Evolutionary conservation across 495 filamentous ascomycete species (phyloP), one percentile per base, ranked within the genome.

Genomic region (Aspergillus nidulans): DNA sequence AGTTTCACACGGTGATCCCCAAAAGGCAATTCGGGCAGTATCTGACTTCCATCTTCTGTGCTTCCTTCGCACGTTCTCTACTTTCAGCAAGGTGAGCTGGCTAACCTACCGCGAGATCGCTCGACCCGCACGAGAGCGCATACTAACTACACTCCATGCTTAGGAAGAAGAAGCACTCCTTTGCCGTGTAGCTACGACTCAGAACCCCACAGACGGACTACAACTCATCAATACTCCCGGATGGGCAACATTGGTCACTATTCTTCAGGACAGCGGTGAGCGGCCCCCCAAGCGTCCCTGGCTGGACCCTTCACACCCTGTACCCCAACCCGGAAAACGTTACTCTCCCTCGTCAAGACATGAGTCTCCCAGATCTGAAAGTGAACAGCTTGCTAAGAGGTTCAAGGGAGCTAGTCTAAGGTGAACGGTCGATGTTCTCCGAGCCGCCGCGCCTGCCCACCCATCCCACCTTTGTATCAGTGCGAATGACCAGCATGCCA

Each of bases 381-480:
- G 75, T 73, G 88, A 89, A 81, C 85, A 85, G 66, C 88, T 96
- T 90, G 85, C 92, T 96, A 97, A 97, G 86, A 87, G 90, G 81
- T 88, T 97, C 80, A 91, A 92, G 87, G 88, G 89, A 82, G 84
- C 95, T 91, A 96, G 90, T 83, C 80, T 97, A 83, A 91, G 77
- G 66, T 84, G 73, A 75, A 61, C 57, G 44, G 50, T 50, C 52
- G 34, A 57, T 52, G 34, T 53, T 46, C 45, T 44, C 46, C 15
- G 39, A 38, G 30, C 48, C 51, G 23, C 32, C 46, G 10, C 32
- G 32, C 30, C 53, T 15, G 30, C 18, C 30, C 30, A 34, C 15
- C 19, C 56, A 18, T 23, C 13, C 25, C 40, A 36, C n/a, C 12
- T 25, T n/a, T 15, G n/a, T 47, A 12, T 32, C 8, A 5, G 25